A percentile compares a stretch with the other conserved stretches of the same genome.
Conservation (phyloP, 2,329 filamentous ascomycete species). For the Capronia coronata region DNA sequence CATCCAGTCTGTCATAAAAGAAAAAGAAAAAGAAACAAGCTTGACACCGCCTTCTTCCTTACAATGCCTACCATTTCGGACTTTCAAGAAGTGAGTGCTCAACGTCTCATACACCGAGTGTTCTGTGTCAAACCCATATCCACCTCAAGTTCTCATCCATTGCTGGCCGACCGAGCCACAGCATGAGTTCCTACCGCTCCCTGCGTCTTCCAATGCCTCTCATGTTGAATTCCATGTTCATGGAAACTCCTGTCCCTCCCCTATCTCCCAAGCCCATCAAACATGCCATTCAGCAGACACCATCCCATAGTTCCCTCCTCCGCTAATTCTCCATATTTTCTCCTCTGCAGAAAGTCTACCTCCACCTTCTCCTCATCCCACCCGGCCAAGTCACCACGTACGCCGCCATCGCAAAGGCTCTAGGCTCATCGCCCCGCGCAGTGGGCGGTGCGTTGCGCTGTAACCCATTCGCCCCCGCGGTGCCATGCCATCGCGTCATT, state of each 20-base stretch:
- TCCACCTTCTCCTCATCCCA: constrained; percentile 69
- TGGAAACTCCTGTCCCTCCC: too few species aligned
- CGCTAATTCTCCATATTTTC: not conserved
- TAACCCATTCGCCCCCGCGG: constrained; percentile 40
- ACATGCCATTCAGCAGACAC: too few species aligned
- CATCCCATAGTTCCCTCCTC: too few species aligned
- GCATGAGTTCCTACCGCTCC: too few species aligned
- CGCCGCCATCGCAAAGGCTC: constrained; percentile 58
- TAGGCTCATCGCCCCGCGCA: constrained; percentile 30
- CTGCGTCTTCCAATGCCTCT: not conserved
- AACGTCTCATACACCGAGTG: too few species aligned
- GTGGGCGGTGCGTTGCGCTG: constrained; percentile 39
- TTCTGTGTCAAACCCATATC: too few species aligned
- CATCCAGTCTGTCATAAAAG: too few species aligned
- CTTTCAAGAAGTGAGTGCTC: constrained; percentile 24
- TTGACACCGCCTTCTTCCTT: too few species aligned
- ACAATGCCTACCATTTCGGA: constrained; percentile 13
- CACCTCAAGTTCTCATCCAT: not conserved
- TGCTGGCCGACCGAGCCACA: too few species aligned
- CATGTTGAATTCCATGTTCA: too few species aligned
- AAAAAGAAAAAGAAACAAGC: too few species aligned
- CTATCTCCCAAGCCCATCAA: too few species aligned
- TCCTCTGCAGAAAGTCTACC: constrained; percentile 49
- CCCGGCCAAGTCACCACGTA: constrained; percentile 71
- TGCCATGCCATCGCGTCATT: constrained; percentile 38